Evolutionary conservation across 2,329 filamentous ascomycete genomes (phyloP).

Genomic region (Fusarium sp.): DNA sequence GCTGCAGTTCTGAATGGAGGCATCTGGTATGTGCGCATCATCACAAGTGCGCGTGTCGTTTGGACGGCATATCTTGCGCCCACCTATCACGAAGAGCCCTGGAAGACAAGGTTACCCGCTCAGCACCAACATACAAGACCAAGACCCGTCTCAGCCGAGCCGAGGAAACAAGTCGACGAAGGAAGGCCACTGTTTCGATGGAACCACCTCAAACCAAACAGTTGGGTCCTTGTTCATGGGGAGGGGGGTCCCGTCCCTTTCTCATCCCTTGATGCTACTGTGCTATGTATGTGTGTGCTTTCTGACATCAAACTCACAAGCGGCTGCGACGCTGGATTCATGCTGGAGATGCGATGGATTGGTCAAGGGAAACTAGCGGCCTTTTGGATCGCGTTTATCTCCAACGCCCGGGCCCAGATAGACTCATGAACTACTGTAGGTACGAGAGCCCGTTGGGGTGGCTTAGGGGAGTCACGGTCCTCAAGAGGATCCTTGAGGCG

Average conservation of each 20-base stretch:
- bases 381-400: constrained; percentile 15
- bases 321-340: background rate
- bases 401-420: constrained; percentile 27
- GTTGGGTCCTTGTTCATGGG: constrained; percentile 23
- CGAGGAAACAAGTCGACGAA: constrained; percentile 13
- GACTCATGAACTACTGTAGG: constrained; percentile 12
- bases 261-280: background rate
- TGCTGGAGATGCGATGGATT: background rate
- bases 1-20: constrained; percentile 29
- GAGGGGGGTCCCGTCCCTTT: background rate
- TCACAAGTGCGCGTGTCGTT: constrained; percentile 18
- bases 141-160: constrained; percentile 30
- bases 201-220: constrained; percentile 47
- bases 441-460: constrained; percentile 22
- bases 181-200: constrained; percentile 41
- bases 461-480: constrained; percentile 35
- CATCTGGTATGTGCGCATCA: constrained; percentile 32
- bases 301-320: background rate
- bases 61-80: constrained; percentile 44
- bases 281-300: background rate
- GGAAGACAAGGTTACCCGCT: constrained; percentile 25
- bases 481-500: constrained; percentile 27
- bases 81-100: constrained; percentile 40
- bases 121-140: constrained; percentile 24
- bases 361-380: background rate